Base-by-base conservation (phyloP, 768 basidiomycete species). In the Termitomyces sp. region DNA sequence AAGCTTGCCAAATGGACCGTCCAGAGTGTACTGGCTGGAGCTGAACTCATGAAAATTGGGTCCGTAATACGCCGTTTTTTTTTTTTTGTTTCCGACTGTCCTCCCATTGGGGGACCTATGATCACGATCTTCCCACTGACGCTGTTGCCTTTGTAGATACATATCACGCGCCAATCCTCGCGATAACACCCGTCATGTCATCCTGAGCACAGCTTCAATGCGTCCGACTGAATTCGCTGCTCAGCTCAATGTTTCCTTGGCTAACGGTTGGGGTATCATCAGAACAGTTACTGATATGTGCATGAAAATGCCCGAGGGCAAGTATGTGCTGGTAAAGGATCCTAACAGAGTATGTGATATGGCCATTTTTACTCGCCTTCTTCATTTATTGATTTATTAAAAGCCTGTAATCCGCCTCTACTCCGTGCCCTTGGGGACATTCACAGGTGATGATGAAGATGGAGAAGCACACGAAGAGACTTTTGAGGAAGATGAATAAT, bases 201-300 rank as follows among this genome's bases (percentile, higher is more conserved):
- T 98, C 64, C 78, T 99, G 62, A 95, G 92, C 73, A 92, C 95
- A 1, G 90, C 94, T 25, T 95, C 94, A 19, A 87, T 95, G 82
- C 92, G 96, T 52, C 96, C 97, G 5, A 81, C 83, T 19, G 97
- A 98, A 61, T 98, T 98, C 66, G 95, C 97, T 9, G 81, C 78
- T 7, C 97, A 98, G 73, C 89, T 98, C 62, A 98, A 98, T 70
- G 87, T 99, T 37, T 96, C 94, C 27, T 75, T 98, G 54, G 77
- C 90, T 34, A 98, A 98, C 68, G 97, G 97, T 11, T 99, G 97
- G 97, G 97, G 97, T 54, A 98, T 99, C 66, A 92, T 98, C 32
- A 82, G 97, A 58, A 96, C 92, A 12, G 87, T 99, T 58, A 89
- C 92, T 29, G 97, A 99, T 67, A 73, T 98, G 59, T 92, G 90